A percentile compares a stretch with the other conserved stretches of the same genome.
These are phyloP conservation scores for Inga leiocalycina DNA, from an alignment of 306 rosid genomes.

Conservation along the genomic window DNA sequence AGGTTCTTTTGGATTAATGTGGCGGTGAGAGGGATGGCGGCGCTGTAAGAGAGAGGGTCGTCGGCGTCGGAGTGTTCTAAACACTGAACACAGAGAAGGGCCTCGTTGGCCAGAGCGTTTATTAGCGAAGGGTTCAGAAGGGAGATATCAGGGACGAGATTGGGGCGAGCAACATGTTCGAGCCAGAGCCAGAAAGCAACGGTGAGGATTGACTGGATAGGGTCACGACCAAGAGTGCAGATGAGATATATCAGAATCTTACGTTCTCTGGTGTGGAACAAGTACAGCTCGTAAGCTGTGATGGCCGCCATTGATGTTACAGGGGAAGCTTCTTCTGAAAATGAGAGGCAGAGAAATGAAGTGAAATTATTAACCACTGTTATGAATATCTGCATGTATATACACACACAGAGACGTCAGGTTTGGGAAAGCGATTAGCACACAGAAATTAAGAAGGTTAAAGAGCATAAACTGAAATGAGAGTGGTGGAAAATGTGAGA, in stretches of 20 bases:
- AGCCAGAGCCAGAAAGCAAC: conserved; percentile 2
- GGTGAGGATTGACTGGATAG: neutral
- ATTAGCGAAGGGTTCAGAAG: neutral
- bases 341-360: neutral
- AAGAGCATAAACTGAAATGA: neutral
- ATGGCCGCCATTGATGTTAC: neutral
- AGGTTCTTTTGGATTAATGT: neutral
- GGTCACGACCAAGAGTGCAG: neutral
- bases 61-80: neutral
- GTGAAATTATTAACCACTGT: neutral
- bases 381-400: neutral
- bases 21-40: neutral
- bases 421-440: neutral
- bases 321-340: neutral
- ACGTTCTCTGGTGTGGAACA: neutral
- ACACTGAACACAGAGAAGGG: neutral
- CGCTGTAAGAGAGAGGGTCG: too few relatives aligned
- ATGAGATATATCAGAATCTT: neutral
- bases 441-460: neutral
- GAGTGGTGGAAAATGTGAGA: neutral
- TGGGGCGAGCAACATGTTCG: neutral
- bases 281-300: neutral
- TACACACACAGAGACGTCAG: neutral
- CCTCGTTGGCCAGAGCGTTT: neutral
- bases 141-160: neutral